Evolutionary conservation across 1,284 basidiomycete species (phyloP), one percentile per base, ranked within the genome.

Genomic region (Meira nashicola): DNA sequence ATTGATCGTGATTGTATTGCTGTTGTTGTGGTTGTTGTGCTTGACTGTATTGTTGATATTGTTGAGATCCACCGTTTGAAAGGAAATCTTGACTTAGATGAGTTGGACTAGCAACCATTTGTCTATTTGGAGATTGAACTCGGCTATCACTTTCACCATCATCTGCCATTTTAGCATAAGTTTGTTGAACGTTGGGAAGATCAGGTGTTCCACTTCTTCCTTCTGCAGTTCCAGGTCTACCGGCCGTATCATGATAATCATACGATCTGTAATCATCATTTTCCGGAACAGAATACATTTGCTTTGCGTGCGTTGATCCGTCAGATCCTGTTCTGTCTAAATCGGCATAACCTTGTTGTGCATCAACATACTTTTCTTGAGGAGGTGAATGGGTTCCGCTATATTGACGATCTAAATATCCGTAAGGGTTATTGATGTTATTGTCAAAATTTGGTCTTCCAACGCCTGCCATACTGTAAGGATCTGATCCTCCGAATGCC

Each of bases 391-490:
- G 17, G 3, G 21, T 52, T 48, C 23, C 47, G 15, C 47, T 51
- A 38, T 64, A 64, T n/a, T 53, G 52, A 12, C 72, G 68, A 53
- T 74, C 70, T 11, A 74, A 60, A 46, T 74, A 70, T 25, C 70
- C 70, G 38, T 74, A 74, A 3, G 72, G 72, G 62, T 73, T 74
- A 55, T 62, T 64, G 11, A 72, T 55, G 52, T 74, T 74, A 41
- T 62, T 44, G 14, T 60, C 40, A 48, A 56, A 55, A 43, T 65
- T 59, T 19, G 64, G 59, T 4, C 62, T 44, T 38, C 67, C 69
- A 14, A 71, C 69, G 44, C 67, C 66, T 15, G 71, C 69, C 46
- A 67, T 64, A 44, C 59, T 64, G 62, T 70, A 70, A 0, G 68
- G 68, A 41, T 72, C 68, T 12, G 65, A 66, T 39, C 67, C 70